phyloP scores from a whole-genome alignment of 129 eudicot genomes.

The Helichrysum umbraculigerum region DNA sequence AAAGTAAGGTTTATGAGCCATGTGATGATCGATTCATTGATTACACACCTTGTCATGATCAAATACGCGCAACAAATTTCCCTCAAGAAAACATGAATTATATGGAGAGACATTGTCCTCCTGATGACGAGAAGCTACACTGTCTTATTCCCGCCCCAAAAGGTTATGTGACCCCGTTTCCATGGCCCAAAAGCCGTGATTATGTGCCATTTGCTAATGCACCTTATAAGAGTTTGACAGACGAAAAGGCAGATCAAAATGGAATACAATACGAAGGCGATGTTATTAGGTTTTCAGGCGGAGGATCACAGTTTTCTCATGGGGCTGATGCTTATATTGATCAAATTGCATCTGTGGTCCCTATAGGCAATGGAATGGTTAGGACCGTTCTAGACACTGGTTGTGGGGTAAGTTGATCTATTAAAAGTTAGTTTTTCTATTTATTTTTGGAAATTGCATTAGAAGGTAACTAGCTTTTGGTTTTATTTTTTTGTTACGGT shows the following conservation, averaged over 20 bases:
- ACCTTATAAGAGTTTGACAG: conserved; percentile 31
- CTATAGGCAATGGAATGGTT: conserved; percentile 44
- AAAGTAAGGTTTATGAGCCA: conserved; percentile 33
- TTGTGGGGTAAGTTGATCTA: conserved; percentile 31
- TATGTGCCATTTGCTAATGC: conserved; percentile 32
- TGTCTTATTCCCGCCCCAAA: conserved; percentile 67
- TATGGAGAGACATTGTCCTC: conserved; percentile 53
- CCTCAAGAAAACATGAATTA: conserved; percentile 36
- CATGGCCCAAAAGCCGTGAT: conserved; percentile 37
- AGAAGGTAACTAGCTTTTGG: neutral
- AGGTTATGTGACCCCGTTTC: conserved; percentile 35
- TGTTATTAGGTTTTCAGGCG: conserved; percentile 54
- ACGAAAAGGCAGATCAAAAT: conserved; percentile 43
- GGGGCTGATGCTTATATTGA: conserved; percentile 55
- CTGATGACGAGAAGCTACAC: conserved; percentile 42
- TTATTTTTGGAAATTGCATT: no score
- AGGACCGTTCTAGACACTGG: conserved; percentile 57
- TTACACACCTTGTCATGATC: conserved; percentile 53
- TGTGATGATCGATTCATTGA: conserved; percentile 49
- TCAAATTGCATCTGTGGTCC: conserved; percentile 49
- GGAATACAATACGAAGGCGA: conserved; percentile 58
- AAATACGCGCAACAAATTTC: conserved; percentile 37
- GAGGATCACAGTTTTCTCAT: conserved; percentile 47
- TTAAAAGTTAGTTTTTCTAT: neutral
- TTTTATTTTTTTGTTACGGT: neutral